These are phyloP conservation scores for Arthrobotrys musiformis DNA, from an alignment of 2,329 filamentous ascomycete species.

Conservation along the genomic window DNA sequence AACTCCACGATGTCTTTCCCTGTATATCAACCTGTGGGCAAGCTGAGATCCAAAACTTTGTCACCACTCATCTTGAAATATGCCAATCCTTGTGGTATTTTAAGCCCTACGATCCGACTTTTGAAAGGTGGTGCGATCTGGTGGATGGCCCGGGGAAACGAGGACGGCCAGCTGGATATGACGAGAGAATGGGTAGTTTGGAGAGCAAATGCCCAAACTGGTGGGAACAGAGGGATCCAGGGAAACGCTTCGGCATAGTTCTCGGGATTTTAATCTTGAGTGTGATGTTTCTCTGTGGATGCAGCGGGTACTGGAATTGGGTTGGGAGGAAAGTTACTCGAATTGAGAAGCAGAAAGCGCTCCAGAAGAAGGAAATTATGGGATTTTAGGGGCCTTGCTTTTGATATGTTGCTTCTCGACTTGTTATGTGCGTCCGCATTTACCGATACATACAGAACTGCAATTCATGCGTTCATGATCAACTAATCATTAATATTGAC, in stretches of 20 bases:
- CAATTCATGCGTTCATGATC: no score
- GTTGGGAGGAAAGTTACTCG: conserved; percentile 19
- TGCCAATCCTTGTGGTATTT: conserved; percentile 48
- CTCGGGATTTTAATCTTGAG: conserved; percentile 31
- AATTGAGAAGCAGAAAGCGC: conserved; percentile 21
- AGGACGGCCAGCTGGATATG: conserved; percentile 33
- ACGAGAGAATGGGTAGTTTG: conserved; percentile 38
- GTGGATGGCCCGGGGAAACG: conserved; percentile 30
- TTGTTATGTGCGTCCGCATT: background rate
- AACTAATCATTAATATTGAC: no score
- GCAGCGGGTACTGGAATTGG: conserved; percentile 27
- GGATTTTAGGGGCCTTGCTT: background rate
- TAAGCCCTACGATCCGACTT: conserved; percentile 34
- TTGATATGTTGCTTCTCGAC: background rate
- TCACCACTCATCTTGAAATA: conserved; percentile 35
- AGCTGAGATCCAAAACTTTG: conserved; percentile 14
- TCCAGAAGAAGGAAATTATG: conserved; percentile 22
- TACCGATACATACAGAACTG: no score
- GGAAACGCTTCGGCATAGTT: conserved; percentile 46
- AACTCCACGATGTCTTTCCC: conserved; percentile 38
- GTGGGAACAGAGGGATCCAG: conserved; percentile 44
- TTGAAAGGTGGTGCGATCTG: conserved; percentile 47
- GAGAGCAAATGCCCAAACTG: conserved; percentile 43
- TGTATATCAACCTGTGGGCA: conserved; percentile 28
- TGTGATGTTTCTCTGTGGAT: conserved; percentile 28